Conservation (phyloP, 306 rosid genomes). For the Corylus americana region DNA sequence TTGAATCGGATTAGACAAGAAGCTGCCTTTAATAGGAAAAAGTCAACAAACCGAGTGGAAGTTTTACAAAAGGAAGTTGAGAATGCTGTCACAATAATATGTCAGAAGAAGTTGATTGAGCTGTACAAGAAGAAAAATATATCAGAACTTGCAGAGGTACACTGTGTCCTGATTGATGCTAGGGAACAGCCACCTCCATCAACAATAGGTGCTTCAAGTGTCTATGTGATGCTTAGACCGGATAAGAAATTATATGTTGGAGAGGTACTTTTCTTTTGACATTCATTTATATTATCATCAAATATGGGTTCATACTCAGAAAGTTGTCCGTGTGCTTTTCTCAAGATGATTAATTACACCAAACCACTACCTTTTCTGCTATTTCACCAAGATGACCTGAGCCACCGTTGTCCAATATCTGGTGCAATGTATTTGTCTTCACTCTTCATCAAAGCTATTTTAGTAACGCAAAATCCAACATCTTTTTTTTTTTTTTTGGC, state of each 20-base stretch:
- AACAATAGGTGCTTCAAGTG: conserved; percentile 84
- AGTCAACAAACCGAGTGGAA: conserved; percentile 35
- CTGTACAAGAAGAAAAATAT: conserved; percentile 34
- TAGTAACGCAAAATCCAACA: background rate
- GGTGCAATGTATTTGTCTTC: background rate
- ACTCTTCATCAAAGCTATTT: background rate
- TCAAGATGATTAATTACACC: background rate
- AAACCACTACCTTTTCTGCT: background rate
- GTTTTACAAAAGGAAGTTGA: conserved; percentile 53
- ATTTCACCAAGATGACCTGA: background rate
- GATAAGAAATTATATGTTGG: conserved; percentile 79
- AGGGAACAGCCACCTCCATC: conserved; percentile 92
- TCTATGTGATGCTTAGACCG: conserved; percentile 77
- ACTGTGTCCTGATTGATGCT: conserved; percentile 54
- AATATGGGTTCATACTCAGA: background rate
- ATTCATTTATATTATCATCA: background rate
- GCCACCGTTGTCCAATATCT: background rate
- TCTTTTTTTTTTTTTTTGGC: background rate
- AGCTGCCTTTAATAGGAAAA: conserved; percentile 30
- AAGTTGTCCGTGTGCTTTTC: background rate
- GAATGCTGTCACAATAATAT: conserved; percentile 59
- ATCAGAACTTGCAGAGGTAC: conserved; percentile 39
- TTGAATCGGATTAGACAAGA: conserved; percentile 15
- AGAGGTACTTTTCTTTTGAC: conserved; percentile 55
- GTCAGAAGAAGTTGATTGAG: conserved; percentile 68